Evolutionary conservation across 2,329 filamentous ascomycete genomes (phyloP), one percentile per base, ranked within the genome.

Genomic region (Trichophyton mentagrophytes): DNA sequence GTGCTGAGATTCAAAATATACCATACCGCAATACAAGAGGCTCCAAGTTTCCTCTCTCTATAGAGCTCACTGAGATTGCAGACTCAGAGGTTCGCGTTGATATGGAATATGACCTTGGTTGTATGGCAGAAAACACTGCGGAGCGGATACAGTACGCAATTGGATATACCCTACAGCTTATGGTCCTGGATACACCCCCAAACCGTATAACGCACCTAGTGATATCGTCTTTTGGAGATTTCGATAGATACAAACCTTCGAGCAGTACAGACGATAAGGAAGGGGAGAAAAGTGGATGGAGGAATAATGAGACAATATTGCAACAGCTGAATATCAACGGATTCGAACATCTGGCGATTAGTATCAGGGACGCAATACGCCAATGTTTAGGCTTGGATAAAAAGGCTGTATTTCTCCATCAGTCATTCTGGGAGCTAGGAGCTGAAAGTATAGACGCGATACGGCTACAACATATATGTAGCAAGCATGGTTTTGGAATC

Each of bases 381-480:
- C 40, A 15, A 44, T 20, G 40, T 44, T 15, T 44, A n/a, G 40
- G 40, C n/a, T 8, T 44, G 11, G 40, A 44, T 3, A 5, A 44
- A 7, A n/a, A 44, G 6, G 40, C n/a, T 2, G 40, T 53, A 17
- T 9, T 11, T 53, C 20, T 44, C n/a, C 20, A 51, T 5, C 38
- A 59, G 25, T 51, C 38, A 51, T 59, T 59, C 17, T 59, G 58
- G 58, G 25, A 33, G n/a, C 36, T 30, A 15, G 58, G 58, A 13
- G 58, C 58, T 30, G 20, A 59, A 22, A 59, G 58, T 59, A 27
- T 59, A 11, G 40, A 59, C 25, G 58, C 58, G 2, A 3, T 59
- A n/a, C 44, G 22, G 47, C 44, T 59, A 7, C 58, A 59, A 17
- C n/a, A 59, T 30, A 20, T 59, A 55, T 59, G 58, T 25, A 46